Evolutionary conservation across 129 eudicot genomes (phyloP), one percentile per base, ranked within the genome.

Genomic region (Pittosporum tobira): DNA sequence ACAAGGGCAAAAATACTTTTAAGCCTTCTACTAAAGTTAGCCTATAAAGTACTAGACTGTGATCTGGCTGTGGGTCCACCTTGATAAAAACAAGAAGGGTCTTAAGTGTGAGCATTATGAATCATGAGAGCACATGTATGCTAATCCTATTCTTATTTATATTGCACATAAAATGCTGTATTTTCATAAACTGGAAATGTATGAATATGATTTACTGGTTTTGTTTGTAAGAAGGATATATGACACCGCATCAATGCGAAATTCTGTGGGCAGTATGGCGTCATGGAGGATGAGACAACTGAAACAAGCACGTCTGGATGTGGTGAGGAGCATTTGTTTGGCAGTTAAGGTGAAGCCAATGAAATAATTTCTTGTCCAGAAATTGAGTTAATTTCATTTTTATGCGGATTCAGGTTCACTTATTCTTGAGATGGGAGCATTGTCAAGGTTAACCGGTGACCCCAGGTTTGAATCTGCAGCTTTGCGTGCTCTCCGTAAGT

Each of bases 291-390:
- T 31, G 99, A 91, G 79, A 87, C 85, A 48, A 81, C 94, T 1
- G 99, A 91, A 79, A 86, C 99, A 57, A 91, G 99, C 79, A 87
- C 99, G 6, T 86, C 99, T 63, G 90, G 99, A 14, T 83, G 94
- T 69, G 99, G 99, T 91, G 75, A 72, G 82, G 46, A 62, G 34
- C 51, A 37, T 61, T 28, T 61, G 9, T 57, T 6, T 60, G 29
- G 21, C 22, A 23, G 31, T 28, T 57, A 37, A 27, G 34, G 6
- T 45, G 67, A 47, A 62, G 16, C 26, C 13, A 61, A n/a, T 45
- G 56, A 24, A 27, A 15, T 47, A 13, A 23, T 40, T 57, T 50
- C 38, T 30, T 44, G 25, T 48, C 40, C 56, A 28, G 19, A 55
- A 21, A 44, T 49, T 63, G 60, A 68, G n/a, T 42, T 54, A 47